These are phyloP conservation scores for Ceratocystis diversiconidia DNA, from an alignment of 2,329 filamentous ascomycete genomes.

Conservation along the genomic window DNA sequence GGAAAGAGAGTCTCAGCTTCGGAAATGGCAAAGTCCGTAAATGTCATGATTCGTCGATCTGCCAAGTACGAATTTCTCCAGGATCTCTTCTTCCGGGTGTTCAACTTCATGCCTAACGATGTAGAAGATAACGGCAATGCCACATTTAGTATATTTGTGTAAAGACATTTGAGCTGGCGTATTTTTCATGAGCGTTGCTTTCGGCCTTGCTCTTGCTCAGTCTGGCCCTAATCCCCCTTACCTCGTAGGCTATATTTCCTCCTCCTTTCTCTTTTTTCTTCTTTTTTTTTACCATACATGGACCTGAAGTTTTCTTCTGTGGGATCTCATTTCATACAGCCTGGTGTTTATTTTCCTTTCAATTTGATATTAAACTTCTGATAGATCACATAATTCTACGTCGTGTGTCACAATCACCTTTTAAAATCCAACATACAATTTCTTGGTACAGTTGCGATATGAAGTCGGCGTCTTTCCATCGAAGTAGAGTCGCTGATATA, in stretches of 20 bases:
- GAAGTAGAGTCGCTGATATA: neutral
- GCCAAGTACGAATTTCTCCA: constrained; percentile 65
- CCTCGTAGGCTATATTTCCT: no score
- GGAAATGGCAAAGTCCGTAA: constrained; percentile 70
- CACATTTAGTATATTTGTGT: constrained; percentile 43
- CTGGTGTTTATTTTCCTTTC: neutral
- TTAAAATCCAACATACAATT: neutral
- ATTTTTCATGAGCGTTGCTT: neutral
- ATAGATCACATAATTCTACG: neutral
- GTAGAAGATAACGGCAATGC: constrained; percentile 41
- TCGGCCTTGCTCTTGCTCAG: neutral
- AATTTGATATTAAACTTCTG: neutral
- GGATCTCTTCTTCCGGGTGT: constrained; percentile 72
- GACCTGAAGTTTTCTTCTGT: neutral
- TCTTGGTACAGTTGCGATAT: neutral
- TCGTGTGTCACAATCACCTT: neutral
- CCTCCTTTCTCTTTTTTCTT: neutral
- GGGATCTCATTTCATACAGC: constrained; percentile 8
- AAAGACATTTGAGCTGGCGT: constrained; percentile 10
- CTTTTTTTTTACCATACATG: no score
- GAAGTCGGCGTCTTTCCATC: neutral
- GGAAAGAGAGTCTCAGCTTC: constrained; percentile 49
- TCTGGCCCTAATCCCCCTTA: no score
- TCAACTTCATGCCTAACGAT: constrained; percentile 72
- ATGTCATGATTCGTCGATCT: constrained; percentile 55